These are phyloP conservation scores for Epithele typhae DNA, from an alignment of 768 basidiomycete species.

Conservation along the genomic window DNA sequence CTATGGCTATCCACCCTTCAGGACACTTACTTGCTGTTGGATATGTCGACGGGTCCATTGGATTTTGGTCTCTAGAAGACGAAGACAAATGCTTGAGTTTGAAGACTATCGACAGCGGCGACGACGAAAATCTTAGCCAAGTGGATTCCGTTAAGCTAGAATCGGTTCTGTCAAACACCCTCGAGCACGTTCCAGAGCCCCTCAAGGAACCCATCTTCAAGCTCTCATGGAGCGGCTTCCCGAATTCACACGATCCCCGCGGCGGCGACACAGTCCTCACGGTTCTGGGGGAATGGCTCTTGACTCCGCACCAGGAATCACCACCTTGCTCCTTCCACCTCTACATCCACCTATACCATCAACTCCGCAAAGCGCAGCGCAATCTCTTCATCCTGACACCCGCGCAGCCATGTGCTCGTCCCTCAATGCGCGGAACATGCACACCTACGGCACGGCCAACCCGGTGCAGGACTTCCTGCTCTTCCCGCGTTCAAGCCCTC, in stretches of 20 bases:
- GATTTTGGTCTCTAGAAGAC: constrained; percentile 81
- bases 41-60: constrained; percentile 76
- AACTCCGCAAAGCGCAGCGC: constrained; percentile 18
- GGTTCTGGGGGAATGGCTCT: constrained; percentile 70
- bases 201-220: constrained; percentile 80
- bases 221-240: constrained; percentile 77
- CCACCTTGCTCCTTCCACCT: constrained; percentile 62
- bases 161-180: constrained; percentile 24
- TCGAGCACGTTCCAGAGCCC: constrained; percentile 12
- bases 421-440: constrained; percentile 41
- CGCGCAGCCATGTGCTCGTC: constrained; percentile 65
- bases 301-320: constrained; percentile 56
- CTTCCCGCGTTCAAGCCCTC: constrained; percentile 64
- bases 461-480: constrained; percentile 77
- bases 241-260: constrained; percentile 58
- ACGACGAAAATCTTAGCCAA: constrained; percentile 49
- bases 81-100: constrained; percentile 72
- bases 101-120: constrained; percentile 53
- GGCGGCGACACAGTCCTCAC: constrained; percentile 71
- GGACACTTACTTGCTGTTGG: constrained; percentile 78
- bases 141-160: constrained; percentile 49
- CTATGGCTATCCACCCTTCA: constrained; percentile 68
- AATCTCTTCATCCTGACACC: constrained; percentile 35
- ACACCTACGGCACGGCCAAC: constrained; percentile 54
- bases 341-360: constrained; percentile 49